Evolutionary conservation across 495 filamentous ascomycete genomes (phyloP).

Genomic region (Aspergillus biplanus): DNA sequence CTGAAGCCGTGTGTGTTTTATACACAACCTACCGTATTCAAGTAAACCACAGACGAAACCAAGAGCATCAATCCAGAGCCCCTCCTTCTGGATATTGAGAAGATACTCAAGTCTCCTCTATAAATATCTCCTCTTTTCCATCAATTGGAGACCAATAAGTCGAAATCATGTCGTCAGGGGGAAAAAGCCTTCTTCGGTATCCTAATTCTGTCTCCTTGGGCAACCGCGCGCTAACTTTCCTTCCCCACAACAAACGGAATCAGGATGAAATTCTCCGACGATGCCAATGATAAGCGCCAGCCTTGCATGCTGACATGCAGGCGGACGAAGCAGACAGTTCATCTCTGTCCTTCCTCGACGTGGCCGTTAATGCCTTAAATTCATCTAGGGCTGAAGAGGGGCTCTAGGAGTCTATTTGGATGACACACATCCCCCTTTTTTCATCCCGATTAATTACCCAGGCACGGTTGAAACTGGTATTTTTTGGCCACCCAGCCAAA

Average conservation of each 20-base stretch:
- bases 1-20: too few species aligned
- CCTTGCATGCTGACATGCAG: neutral
- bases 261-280: neutral
- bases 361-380: slow-evolving; percentile 2
- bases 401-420: too few species aligned
- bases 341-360: neutral
- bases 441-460: too few species aligned
- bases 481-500: neutral
- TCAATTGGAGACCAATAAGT: neutral
- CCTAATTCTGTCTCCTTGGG: neutral
- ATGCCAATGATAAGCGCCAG: neutral
- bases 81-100: too few species aligned
- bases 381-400: neutral
- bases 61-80: too few species aligned
- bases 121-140: neutral
- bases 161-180: neutral
- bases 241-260: neutral
- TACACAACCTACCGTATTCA: too few species aligned
- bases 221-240: slow-evolving; percentile 6
- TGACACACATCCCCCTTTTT: too few species aligned
- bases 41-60: too few species aligned
- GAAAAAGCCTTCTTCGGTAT: neutral
- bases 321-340: slow-evolving; percentile 1
- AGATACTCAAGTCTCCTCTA: neutral
- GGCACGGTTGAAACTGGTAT: too few species aligned